Percentiles rank a stretch among this genome's conserved stretches.
Conservation (phyloP, 176 grass and related monocot species). For the sorghum (Sorghum bicolor) region Sorghum_bicolor_NCBIv3 NC_012870.2:5297501-5298000, state of each 20-base stretch:
- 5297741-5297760: not conserved
- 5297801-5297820: not conserved
- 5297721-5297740: not conserved
- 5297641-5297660: not conserved
- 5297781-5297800: not conserved
- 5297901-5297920: constrained; percentile 28
- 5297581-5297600: not conserved
- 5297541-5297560: not conserved
- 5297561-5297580: not conserved
- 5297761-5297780: too few species aligned
- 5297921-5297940: constrained; percentile 32
- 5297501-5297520: not conserved
- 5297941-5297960: constrained; percentile 36
- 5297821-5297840: not conserved
- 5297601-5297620: not conserved
- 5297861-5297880: not conserved
- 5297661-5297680: not conserved
- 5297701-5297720: too few species aligned
- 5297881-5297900: not conserved
- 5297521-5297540: constrained; percentile 18
- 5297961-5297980: constrained; percentile 6
- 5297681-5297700: constrained; percentile 13
- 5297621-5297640: not conserved
- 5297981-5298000: constrained; percentile 13
- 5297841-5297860: too few species aligned